Conservation (phyloP, 2,329 filamentous ascomycete species). For the Trichoderma semiorbis region DNA sequence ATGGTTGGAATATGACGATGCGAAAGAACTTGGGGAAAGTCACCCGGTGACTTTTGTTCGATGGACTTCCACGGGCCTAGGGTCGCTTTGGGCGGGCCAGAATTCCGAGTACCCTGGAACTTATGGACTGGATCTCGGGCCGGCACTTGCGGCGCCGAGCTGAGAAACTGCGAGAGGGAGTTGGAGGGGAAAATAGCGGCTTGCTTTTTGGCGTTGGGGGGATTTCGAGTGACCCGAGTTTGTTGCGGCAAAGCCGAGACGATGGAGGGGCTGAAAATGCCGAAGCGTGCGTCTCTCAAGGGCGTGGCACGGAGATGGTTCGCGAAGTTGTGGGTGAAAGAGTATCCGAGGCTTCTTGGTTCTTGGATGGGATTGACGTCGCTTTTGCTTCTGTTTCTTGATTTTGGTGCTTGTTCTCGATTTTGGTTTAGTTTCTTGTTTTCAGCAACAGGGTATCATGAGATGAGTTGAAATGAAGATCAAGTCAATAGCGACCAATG, state of each 20-base stretch:
- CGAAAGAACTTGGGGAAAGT: background rate
- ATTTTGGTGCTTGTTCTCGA: background rate
- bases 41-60: background rate
- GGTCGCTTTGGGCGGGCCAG: background rate
- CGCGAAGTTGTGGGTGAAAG: background rate
- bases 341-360: background rate
- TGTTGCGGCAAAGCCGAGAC: background rate
- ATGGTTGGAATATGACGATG: background rate
- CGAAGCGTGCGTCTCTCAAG: background rate
- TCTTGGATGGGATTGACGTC: background rate
- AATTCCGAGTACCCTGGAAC: background rate
- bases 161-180: background rate
- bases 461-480: background rate
- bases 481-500: background rate
- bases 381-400: background rate
- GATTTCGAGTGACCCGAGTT: background rate
- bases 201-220: background rate
- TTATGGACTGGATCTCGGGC: background rate
- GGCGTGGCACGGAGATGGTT: background rate
- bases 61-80: slow-evolving; percentile 4
- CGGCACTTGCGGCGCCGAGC: slow-evolving; percentile 1
- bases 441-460: background rate
- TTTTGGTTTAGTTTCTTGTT: background rate
- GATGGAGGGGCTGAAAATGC: slow-evolving; percentile 1
- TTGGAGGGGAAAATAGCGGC: background rate